These are phyloP conservation scores for Colletotrichum sp. DNA, from an alignment of 2,329 filamentous ascomycete species.

Conservation along the genomic window DNA sequence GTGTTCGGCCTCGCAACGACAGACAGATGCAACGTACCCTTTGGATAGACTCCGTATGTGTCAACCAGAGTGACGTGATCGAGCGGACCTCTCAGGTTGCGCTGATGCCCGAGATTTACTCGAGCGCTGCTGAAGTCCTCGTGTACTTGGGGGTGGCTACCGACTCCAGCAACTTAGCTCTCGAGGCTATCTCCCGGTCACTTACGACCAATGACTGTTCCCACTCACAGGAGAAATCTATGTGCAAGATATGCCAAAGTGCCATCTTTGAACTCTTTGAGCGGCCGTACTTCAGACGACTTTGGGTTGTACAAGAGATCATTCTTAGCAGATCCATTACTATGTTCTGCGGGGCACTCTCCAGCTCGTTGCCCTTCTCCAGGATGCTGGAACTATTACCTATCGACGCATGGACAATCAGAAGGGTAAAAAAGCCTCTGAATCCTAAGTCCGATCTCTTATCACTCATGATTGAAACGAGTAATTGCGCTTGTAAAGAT, in stretches of 20 bases:
- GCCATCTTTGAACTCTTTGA: not conserved
- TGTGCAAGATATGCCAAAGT: not conserved
- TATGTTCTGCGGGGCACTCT: not conserved
- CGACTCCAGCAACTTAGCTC: not conserved
- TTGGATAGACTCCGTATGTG: not conserved
- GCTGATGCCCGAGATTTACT: conserved; percentile 12
- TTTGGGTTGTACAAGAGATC: not conserved
- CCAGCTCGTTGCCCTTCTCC: not conserved
- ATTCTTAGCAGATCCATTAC: not conserved
- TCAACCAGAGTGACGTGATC: not conserved
- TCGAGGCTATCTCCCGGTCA: not conserved
- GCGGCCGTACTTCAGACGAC: not conserved
- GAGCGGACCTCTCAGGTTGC: conserved; percentile 5
- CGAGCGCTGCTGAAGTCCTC: not conserved
- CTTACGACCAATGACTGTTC: no score
- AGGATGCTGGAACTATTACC: no score
- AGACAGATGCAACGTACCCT: not conserved
- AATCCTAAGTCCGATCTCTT: not conserved
- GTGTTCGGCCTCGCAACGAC: not conserved
- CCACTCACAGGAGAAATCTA: not conserved
- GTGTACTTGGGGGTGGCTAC: not conserved
- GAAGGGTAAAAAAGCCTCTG: no score
- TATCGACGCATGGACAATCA: no score
- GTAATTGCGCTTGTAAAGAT: not conserved
- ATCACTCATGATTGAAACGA: not conserved